phyloP scores from a whole-genome alignment of 2,329 filamentous ascomycete genomes.

The Claviceps spartinae region DNA sequence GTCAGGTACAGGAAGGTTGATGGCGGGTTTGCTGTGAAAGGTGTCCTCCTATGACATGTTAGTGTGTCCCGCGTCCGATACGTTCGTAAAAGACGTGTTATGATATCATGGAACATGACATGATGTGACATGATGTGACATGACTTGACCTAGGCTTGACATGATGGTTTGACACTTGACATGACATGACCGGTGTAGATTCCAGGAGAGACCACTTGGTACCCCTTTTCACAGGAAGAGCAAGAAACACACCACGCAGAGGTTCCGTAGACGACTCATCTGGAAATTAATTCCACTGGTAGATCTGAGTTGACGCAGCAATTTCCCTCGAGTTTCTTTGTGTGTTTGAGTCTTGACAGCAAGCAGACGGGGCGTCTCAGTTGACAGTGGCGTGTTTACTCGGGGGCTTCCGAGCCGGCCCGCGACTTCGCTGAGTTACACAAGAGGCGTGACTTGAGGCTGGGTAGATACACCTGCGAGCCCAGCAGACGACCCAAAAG shows the following conservation, averaged over 20 bases:
- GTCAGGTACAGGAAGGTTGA: conserved; percentile 78
- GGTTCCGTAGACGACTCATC: conserved; percentile 3
- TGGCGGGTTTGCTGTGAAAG: conserved; percentile 71
- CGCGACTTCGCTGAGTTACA: conserved; percentile 3
- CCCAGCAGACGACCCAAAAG: conserved; percentile 6
- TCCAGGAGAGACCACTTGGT: not conserved
- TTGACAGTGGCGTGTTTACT: not conserved
- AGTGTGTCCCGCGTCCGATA: not conserved
- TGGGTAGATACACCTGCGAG: conserved; percentile 3
- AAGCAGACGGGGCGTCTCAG: not conserved
- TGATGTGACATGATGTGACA: not conserved
- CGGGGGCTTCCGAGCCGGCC: not conserved
- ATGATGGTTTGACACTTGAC: not conserved
- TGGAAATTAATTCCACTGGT: not conserved
- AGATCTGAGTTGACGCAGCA: not conserved
- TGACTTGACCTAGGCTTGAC: not conserved
- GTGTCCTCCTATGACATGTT: conserved; percentile 57
- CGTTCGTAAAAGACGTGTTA: not conserved
- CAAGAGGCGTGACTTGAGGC: conserved; percentile 3
- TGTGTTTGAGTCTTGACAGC: not conserved
- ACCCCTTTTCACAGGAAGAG: not conserved
- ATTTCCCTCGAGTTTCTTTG: no score
- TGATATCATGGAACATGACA: no score
- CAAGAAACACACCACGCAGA: not conserved
- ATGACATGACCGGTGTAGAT: not conserved